Percentiles rank a stretch among this genome's conserved stretches.
Evolutionary conservation across 768 basidiomycete species (phyloP).

Genomic region (Mycena polygramma): DNA sequence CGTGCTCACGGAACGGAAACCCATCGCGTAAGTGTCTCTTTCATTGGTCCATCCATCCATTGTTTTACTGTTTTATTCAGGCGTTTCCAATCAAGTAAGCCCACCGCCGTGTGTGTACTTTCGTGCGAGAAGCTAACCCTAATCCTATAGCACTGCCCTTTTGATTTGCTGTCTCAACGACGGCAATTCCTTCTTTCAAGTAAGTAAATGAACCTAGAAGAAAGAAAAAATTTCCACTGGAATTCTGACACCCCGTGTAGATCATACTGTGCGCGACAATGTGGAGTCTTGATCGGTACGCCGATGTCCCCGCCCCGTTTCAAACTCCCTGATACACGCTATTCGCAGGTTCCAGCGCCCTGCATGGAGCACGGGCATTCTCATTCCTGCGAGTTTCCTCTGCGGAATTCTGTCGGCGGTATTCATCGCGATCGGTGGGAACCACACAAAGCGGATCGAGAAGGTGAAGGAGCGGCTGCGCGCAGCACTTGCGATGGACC

Average conservation of each 20-base stretch:
- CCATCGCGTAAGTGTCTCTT: slow-evolving; percentile 64
- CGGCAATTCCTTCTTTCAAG: slow-evolving; percentile 87
- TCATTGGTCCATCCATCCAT: neutral
- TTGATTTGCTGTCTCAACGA: slow-evolving; percentile 80
- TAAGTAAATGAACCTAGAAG: too few relatives aligned
- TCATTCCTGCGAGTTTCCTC: slow-evolving; percentile 82
- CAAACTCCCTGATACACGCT: neutral
- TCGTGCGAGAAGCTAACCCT: slow-evolving; percentile 3
- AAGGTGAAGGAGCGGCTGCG: slow-evolving; percentile 74
- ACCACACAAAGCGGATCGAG: slow-evolving; percentile 75
- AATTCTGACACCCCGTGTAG: slow-evolving; percentile 45
- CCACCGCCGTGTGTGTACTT: too few relatives aligned
- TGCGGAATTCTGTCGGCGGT: slow-evolving; percentile 82
- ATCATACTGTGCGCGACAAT: slow-evolving; percentile 79
- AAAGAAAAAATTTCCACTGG: too few relatives aligned
- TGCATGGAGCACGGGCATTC: slow-evolving; percentile 73
- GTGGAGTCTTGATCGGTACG: slow-evolving; percentile 82
- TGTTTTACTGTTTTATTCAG: slow-evolving; percentile 48
- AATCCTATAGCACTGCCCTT: slow-evolving; percentile 66
- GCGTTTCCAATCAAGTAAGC: slow-evolving; percentile 78
- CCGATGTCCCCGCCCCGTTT: slow-evolving; percentile 8
- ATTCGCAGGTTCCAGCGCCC: slow-evolving; percentile 70
- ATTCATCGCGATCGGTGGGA: slow-evolving; percentile 80
- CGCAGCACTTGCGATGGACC: slow-evolving; percentile 54
- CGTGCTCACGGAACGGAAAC: slow-evolving; percentile 87